Percentiles rank a stretch among this genome's conserved stretches.
These are phyloP conservation scores for Aegle marmelos DNA, from an alignment of 345 rosid genomes.

Conservation along the genomic window DNA sequence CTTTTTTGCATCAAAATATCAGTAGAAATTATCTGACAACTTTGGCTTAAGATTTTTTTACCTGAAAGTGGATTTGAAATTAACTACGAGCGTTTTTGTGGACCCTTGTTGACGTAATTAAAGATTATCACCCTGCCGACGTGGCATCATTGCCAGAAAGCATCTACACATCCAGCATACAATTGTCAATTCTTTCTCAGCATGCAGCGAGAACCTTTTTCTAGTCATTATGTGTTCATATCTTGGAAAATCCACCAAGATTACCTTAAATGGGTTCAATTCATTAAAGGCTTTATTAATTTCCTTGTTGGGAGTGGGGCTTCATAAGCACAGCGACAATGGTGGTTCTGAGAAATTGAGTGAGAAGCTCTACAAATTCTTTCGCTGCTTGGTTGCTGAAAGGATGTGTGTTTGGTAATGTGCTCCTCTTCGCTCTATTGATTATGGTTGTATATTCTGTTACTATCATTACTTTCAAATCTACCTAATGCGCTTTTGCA, in stretches of 20 bases:
- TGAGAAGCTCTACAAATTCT: constrained; percentile 5
- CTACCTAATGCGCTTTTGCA: neutral
- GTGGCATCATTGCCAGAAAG: constrained; percentile 10
- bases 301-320: neutral
- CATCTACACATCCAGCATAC: constrained; percentile 12
- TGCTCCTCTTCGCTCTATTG: neutral
- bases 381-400: constrained; percentile 1
- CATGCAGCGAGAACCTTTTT: constrained; percentile 15
- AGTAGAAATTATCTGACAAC: neutral
- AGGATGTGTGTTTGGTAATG: constrained; percentile 7
- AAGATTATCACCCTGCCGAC: constrained; percentile 1
- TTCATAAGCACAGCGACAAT: neutral
- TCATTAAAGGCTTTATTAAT: constrained; percentile 12
- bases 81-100: neutral
- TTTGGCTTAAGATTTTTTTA: neutral
- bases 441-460: neutral
- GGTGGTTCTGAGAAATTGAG: constrained; percentile 4
- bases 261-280: constrained; percentile 17
- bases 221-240: constrained; percentile 17
- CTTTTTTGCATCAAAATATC: neutral
- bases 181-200: constrained; percentile 21
- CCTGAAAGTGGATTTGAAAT: neutral
- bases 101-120: constrained; percentile 15
- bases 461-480: neutral
- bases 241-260: constrained; percentile 15